Conservation (phyloP, 306 rosid genomes). For the apple (Malus domestica) region ASM211411v1 NC_041804.1:38049001-38049500, state of each 20-base stretch:
- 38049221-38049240: not conserved
- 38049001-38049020: too few relatives aligned
- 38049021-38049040: too few relatives aligned
- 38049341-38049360: not conserved
- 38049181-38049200: not conserved
- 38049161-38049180: too few relatives aligned
- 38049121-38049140: not conserved
- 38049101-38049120: too few relatives aligned
- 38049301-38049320: not conserved
- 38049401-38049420: not conserved
- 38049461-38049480: slow-evolving; percentile 29
- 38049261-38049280: slow-evolving; percentile 24
- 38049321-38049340: not conserved
- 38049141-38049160: too few relatives aligned
- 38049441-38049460: not conserved
- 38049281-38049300: not conserved
- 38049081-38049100: not conserved
- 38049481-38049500: slow-evolving; percentile 41
- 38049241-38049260: slow-evolving; percentile 10
- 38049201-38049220: not conserved
- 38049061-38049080: not conserved
- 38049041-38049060: too few relatives aligned
- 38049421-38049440: not conserved
- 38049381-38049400: slow-evolving; percentile 39
- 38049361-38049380: slow-evolving; percentile 50